Base-by-base conservation (phyloP, 495 filamentous ascomycete genomes). In the Collariella sp. region DNA sequence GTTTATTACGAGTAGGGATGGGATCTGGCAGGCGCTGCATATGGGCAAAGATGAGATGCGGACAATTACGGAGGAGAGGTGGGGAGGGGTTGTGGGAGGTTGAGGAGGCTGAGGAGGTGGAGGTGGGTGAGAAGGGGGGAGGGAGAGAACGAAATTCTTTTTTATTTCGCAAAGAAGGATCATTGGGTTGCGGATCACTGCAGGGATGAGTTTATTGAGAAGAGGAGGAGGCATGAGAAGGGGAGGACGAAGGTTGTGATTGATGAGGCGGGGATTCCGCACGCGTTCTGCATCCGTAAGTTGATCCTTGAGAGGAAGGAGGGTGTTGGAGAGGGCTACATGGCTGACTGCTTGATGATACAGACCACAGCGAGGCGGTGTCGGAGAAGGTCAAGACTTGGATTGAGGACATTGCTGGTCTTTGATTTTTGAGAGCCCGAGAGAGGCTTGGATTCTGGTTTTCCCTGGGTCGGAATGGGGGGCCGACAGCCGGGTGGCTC, bases 81-180 rank as follows among this genome's bases (percentile, higher is more conserved):
- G 91, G 91, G 31, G 74, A 85, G 47, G 85, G 90, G 61, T 68
- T 96, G 34, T 96, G 91, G 91, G 87, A 86, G 24, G 70, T 77
- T 24, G 67, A 72, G 5, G 65, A 70, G n/a, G 64, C 70, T 2
- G 61, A 62, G 20, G 52, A 56, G 19, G 60, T 66, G 12, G 55
- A 19, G 15, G 50, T 52, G 16, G n/a, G 5, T 4, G 43, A 40
- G 15, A 0, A 31, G 19, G 34, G 13, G 41, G 6, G 0, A 42
- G 5, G 7, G n/a, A 11, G n/a, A 15, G 22, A 20, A 26, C 56
- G 0, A 68, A 79, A 48, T 72, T 95, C 47, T 80, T 83, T 41
- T 95, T 66, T 89, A 87, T 55, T 96, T 91, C 70, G 89, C 81
- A 2, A 62, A 80, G 34, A 61, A 75, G 58, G 91, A 96, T 60